Base-by-base conservation (phyloP, 2,329 filamentous ascomycete species). In the Cladosporium sphaerospermum region DNA sequence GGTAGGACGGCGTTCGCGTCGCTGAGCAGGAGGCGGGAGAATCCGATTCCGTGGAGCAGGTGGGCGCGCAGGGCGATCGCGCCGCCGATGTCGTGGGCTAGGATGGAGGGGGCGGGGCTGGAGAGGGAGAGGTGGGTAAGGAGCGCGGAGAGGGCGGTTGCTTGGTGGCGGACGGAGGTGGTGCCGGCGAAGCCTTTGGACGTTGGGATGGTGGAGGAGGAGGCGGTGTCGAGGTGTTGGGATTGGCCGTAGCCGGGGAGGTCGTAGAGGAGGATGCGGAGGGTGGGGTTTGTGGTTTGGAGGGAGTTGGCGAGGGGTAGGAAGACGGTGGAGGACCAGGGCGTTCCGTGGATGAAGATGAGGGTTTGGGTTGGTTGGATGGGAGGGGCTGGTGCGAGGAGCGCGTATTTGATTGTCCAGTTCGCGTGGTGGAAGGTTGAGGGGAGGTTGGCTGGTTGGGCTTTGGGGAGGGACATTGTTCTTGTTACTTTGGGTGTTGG, bases 271-370 rank as follows among this genome's bases (percentile, higher is more conserved):
- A 76, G 71, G 45, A 76, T 67, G 9, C 63, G 64, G 1, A 77
- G 59, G 1, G 71, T 60, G 31, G 63, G 54, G 1, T 69, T 9
- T n/a, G 10, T 14, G 8, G 16, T 13, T 11, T 64, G 64, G 1
- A 77, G 59, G 2, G 71, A 60, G 31, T 63, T 55, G 1, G 70
- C 71, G 14, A 71, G 66, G 1, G 64, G 61, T 0, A 54, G 44
- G 71, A 72, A 77, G 8, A 75, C 64, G 0, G 54, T 58, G 1
- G 71, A 75, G 2, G 73, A 75, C 73, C 74, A 77, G 0, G 75
- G 75, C 0, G 75, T 77, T 49, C 75, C 74, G 53, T 77, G 75
- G 8, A 77, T 60, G 36, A 77, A 75, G 10, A 77, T 72, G 0
- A 76, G 41, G 0, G 66, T 66, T 18, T 50, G 67, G 73, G 54